These are phyloP conservation scores for Iodosphaeria phyllophila DNA, from an alignment of 2,329 filamentous ascomycete species.

Conservation along the genomic window DNA sequence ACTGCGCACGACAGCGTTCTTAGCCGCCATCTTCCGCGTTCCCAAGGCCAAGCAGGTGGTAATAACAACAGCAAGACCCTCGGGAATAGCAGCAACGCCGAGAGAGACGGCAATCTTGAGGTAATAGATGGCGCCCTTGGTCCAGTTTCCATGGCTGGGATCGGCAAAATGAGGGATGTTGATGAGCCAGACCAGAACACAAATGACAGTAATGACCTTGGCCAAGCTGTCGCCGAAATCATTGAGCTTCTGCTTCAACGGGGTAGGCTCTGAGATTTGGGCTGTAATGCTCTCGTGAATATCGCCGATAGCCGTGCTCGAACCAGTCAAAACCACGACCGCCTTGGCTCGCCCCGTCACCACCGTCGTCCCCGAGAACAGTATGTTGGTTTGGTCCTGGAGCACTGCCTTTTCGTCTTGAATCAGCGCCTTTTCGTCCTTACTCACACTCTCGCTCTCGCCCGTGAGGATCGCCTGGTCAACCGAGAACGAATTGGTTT, in stretches of 20 bases:
- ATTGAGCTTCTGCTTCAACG: constrained; percentile 95
- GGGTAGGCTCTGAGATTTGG: constrained; percentile 94
- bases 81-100: constrained; percentile 91
- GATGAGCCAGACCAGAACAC: constrained; percentile 92
- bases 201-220: constrained; percentile 97
- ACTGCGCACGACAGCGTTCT: constrained; percentile 93
- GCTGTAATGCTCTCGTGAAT: constrained; percentile 98
- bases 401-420: constrained; percentile 74
- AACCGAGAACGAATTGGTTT: constrained; percentile 93
- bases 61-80: constrained; percentile 93
- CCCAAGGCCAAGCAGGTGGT: constrained; percentile 95
- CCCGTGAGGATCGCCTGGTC: constrained; percentile 96
- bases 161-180: constrained; percentile 97
- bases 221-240: constrained; percentile 92
- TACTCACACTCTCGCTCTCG: constrained; percentile 91
- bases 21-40: constrained; percentile 95
- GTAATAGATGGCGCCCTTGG: constrained; percentile 98
- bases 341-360: constrained; percentile 87
- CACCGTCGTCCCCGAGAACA: constrained; percentile 96
- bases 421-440: constrained; percentile 50
- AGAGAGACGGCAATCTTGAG: constrained; percentile 98
- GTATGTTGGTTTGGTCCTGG: constrained; percentile 94
- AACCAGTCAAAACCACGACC: constrained; percentile 76
- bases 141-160: constrained; percentile 78
- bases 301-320: constrained; percentile 86